Evolutionary conservation across 768 basidiomycete species (phyloP), one percentile per base, ranked within the genome.

Genomic region (Hydnomerulius pinastri): DNA sequence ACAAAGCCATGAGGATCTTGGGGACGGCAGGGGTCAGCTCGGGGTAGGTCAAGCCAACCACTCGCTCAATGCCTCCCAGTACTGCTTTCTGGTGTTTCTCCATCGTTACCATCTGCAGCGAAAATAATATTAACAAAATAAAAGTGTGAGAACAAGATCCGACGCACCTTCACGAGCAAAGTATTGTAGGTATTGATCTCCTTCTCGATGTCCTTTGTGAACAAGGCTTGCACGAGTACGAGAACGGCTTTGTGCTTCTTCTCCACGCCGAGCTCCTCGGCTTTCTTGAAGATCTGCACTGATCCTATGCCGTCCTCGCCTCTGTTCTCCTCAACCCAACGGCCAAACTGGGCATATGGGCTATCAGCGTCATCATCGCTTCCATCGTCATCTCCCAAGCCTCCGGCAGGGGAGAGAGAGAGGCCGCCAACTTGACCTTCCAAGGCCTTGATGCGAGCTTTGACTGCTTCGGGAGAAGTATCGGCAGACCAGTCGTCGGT

Each of bases 1-100:
- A 99, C 60, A 97, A 81, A 11, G 71, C 82, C 95, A 98, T 98
- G 53, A 99, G 78, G 57, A 97, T 84, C 69, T 96, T 96, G 15
- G 95, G 93, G 10, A 97, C 82, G 4, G 76, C 61, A 3, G 84
- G 70, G 43, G 90, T 71, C 33, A 92, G 75, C 13, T 88, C 85
- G 6, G 90, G 88, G 57, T 91, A 71, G 17, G 79, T 69, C 50
- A 92, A 71, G 42, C 92, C 96, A 43, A 90, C 82, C 48, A 86
- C 76, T 15, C 91, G 88, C 66, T 99, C 97, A 42, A 98, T 73
- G 45, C 97, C 97, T 23, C 97, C 97, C 6, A 98, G 78, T 25
- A 99, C 74, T 0, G 94, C 77, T 71, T 98, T 99, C 69, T 97
- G 92, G 61, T 96, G 91, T 69, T 94, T 98, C 76, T 98, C 96